Percentiles rank a stretch among this genome's conserved stretches.
Conservation (phyloP, 331 rosid species). For the Dryas integrifolia region DNA sequence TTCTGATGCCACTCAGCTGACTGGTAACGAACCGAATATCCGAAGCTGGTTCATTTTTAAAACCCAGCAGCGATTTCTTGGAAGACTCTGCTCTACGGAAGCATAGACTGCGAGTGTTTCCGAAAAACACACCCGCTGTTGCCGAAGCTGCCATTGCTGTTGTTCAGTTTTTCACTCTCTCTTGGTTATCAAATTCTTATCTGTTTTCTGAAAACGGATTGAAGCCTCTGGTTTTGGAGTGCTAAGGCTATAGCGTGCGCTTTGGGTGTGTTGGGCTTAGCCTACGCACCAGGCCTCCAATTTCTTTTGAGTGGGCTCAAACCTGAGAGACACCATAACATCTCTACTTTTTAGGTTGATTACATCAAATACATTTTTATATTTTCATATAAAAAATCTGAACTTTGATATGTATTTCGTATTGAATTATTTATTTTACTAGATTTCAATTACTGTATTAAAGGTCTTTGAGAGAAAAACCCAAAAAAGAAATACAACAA, state of each 20-base stretch:
- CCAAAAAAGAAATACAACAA: too few relatives aligned
- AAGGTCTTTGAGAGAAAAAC: too few relatives aligned
- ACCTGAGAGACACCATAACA: too few relatives aligned
- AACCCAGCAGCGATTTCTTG: neutral
- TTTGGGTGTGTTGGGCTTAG: neutral
- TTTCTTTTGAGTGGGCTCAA: neutral
- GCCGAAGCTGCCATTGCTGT: constrained; percentile 42
- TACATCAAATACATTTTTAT: too few relatives aligned
- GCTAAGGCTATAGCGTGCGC: neutral
- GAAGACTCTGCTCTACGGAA: constrained; percentile 17
- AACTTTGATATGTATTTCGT: too few relatives aligned
- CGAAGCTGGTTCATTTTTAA: constrained; percentile 24
- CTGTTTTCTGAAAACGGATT: neutral
- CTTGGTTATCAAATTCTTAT: constrained; percentile 4
- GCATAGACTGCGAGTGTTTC: constrained; percentile 14
- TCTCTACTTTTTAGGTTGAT: too few relatives aligned
- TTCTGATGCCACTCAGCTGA: constrained; percentile 64
- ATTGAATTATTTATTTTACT: too few relatives aligned
- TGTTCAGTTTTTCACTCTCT: neutral
- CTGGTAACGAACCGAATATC: constrained; percentile 63
- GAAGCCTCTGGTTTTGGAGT: constrained; percentile 12
- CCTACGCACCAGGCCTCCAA: neutral
- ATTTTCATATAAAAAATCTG: too few relatives aligned
- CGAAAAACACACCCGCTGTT: constrained; percentile 22
- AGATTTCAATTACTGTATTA: too few relatives aligned